Conservation (phyloP, 345 rosid species). For the Alliaria petiolata region DNA sequence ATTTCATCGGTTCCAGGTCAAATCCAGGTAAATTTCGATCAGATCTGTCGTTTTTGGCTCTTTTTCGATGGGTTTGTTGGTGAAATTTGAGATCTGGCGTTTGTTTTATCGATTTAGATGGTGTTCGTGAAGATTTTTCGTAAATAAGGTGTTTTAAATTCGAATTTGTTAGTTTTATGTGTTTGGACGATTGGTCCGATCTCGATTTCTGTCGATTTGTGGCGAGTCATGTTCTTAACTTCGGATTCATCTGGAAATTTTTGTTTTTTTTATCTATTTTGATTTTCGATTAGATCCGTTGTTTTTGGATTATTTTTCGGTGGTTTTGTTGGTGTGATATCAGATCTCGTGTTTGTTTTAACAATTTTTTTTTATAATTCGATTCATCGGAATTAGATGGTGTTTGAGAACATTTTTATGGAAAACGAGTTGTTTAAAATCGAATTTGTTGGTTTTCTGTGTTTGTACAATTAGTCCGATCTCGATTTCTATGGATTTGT, state of each 20-base stretch:
- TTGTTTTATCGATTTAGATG: not conserved
- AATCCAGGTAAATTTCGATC: slow-evolving; percentile 12
- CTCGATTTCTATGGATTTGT: not conserved
- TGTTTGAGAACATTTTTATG: not conserved
- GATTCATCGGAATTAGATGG: not conserved
- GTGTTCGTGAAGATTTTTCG: not conserved
- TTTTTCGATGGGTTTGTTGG: not conserved
- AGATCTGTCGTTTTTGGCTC: not conserved
- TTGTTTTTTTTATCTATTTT: not conserved
- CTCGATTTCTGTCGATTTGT: not conserved
- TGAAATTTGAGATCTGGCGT: not conserved
- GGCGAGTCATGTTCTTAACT: not conserved
- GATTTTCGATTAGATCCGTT: not conserved
- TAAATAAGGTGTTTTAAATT: not conserved
- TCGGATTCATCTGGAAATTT: not conserved
- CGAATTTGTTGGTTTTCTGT: too few species aligned
- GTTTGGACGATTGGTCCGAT: not conserved
- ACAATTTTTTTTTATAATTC: too few species aligned
- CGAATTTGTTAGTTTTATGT: not conserved
- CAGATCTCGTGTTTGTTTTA: too few species aligned
- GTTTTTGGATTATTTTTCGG: too few species aligned
- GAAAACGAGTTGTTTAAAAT: too few species aligned
- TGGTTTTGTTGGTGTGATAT: too few species aligned
- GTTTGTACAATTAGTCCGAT: too few species aligned
- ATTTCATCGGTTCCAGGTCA: slow-evolving; percentile 11